Conservation (phyloP, 2,329 filamentous ascomycete genomes). For the Cadophora sp. region DNA sequence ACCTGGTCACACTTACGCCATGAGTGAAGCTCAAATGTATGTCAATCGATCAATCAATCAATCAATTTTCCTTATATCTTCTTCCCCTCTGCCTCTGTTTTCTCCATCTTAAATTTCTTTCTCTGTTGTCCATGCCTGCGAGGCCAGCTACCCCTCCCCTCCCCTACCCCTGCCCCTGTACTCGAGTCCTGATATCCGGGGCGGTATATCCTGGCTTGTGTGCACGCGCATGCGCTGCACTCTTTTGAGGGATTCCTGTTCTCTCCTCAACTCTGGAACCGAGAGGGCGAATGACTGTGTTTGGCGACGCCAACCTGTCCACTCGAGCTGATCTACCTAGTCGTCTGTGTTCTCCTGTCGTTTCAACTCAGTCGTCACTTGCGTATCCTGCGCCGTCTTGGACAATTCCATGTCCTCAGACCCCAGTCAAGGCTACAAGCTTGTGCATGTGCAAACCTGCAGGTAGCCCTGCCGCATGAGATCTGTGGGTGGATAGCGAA, state of each 20-base stretch:
- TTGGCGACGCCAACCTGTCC: not conserved
- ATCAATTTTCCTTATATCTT: not conserved
- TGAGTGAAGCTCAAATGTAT: no score
- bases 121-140: not conserved
- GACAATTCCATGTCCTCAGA: not conserved
- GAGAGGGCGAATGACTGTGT: not conserved
- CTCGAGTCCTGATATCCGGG: not conserved
- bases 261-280: not conserved
- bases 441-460: constrained; percentile 3
- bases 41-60: no score
- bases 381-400: not conserved
- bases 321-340: not conserved
- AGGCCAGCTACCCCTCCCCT: not conserved
- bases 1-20: not conserved
- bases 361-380: not conserved
- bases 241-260: not conserved
- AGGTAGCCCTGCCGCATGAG: not conserved
- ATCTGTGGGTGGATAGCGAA: no score
- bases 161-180: not conserved
- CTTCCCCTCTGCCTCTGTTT: not conserved
- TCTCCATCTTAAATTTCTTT: not conserved
- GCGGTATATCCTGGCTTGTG: not conserved
- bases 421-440: not conserved
- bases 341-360: not conserved
- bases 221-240: not conserved